These are phyloP conservation scores for Wickerhamia fluorescens DNA, from an alignment of 805 yeast species.

Conservation along the genomic window DNA sequence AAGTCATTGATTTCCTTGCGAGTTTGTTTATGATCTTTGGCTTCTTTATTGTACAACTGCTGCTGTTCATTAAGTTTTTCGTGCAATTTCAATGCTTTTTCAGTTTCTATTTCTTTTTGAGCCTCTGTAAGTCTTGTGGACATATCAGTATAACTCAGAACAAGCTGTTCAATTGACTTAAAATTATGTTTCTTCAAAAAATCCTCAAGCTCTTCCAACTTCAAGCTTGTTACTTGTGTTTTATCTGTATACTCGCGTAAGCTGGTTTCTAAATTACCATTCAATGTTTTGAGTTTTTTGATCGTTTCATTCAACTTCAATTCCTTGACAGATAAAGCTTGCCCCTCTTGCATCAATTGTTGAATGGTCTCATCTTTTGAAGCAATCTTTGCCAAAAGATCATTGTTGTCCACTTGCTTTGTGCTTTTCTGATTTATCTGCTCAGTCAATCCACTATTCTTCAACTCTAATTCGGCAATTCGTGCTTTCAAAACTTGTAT, in stretches of 20 bases:
- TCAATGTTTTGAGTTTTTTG: constrained; percentile 44
- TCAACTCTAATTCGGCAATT: neutral
- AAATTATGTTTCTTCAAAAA: constrained; percentile 20
- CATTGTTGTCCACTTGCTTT: constrained; percentile 1
- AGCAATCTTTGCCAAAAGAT: constrained; percentile 4
- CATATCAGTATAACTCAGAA: constrained; percentile 12
- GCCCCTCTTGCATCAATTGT: constrained; percentile 69
- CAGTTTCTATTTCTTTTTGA: constrained; percentile 11
- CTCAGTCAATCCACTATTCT: neutral
- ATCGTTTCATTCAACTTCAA: constrained; percentile 59
- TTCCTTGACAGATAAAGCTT: constrained; percentile 63
- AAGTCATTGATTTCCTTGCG: constrained; percentile 22
- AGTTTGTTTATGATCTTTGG: constrained; percentile 12
- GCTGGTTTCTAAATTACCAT: constrained; percentile 23
- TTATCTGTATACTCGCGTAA: constrained; percentile 23
- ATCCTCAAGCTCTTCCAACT: constrained; percentile 34
- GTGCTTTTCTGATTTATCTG: neutral
- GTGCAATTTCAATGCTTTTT: constrained; percentile 16
- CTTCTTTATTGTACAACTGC: constrained; percentile 16
- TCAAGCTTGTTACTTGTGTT: constrained; percentile 22
- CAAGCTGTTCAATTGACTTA: constrained; percentile 21
- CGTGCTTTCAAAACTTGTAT: neutral
- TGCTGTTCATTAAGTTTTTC: constrained; percentile 18
- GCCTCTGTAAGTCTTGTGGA: constrained; percentile 8
- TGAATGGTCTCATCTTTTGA: constrained; percentile 54